Evolutionary conservation across 2,329 filamentous ascomycete species (phyloP), one percentile per base, ranked within the genome.

Genomic region (Pyrenochaeta sp.): DNA sequence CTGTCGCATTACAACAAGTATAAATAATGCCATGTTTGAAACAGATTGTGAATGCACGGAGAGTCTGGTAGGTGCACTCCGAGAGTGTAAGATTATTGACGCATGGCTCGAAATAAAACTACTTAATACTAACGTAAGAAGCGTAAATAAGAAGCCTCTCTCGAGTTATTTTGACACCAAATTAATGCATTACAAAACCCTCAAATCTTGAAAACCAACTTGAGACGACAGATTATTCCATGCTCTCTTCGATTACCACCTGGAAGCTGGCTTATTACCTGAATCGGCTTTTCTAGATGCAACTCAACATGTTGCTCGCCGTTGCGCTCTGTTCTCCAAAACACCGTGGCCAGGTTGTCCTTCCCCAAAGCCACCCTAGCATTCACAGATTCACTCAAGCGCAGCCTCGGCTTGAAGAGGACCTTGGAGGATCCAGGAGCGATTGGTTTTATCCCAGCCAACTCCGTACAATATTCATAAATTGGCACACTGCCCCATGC

Each of bases 401-500:
- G 21, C 43, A 45, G 3, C n/a, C 43, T 33, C 15, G 43, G 43
- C 31, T 36, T 33, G 43, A 45, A 45, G 14, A 23, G 12, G n/a
- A 45, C 29, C 20, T 35, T 27, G 2, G n/a, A 23, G 12, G 18
- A 45, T 3, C 69, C 70, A 7, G 5, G 63, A 47, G 4, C 51
- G 49, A 11, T 42, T 40, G 5, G 42, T 68, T 53, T 27, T 3
- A 47, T 64, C 55, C 42, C 69, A 51, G 77, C 58, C 18, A 79
- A 7, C 58, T 79, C 77, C 10, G 72, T 73, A 30, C 68, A 75
- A 35, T 69, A 79, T 51, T 79, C 77, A 48, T 79, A 79, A 3
- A 80, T 63, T 0, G 77, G 77, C 17, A 78, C 75, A 51, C 76
- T 77, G 1, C 77, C 76, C 78, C 76, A 79, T 3, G 77, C 77